Percentiles rank a stretch among this genome's conserved stretches.
phyloP scores from a whole-genome alignment of 2,329 filamentous ascomycete species.

The Cercospora janseana region DNA sequence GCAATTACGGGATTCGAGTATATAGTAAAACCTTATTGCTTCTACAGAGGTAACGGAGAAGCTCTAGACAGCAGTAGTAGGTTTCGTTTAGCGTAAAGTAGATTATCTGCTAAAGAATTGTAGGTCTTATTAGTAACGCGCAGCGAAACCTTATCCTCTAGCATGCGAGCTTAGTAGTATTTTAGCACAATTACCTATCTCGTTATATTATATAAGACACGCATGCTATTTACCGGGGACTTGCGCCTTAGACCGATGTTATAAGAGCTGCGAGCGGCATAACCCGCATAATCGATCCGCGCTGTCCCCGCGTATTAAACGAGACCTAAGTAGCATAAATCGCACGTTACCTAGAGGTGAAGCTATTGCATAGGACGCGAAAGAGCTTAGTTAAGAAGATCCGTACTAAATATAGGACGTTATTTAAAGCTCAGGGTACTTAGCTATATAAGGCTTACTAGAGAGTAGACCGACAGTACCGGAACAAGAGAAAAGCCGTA shows the following conservation, averaged over 20 bases:
- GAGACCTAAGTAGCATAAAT: slow-evolving; percentile 5
- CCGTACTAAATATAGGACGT: background rate
- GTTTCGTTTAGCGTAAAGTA: background rate
- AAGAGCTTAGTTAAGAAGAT: slow-evolving; percentile 1
- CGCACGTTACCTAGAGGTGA: slow-evolving; percentile 3
- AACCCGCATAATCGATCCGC: slow-evolving; percentile 8
- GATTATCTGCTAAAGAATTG: background rate
- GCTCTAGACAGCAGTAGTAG: slow-evolving; percentile 23
- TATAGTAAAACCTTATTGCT: background rate
- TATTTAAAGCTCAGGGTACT: background rate
- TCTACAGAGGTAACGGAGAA: slow-evolving; percentile 14
- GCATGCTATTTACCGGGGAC: background rate
- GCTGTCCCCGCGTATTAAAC: slow-evolving; percentile 2
- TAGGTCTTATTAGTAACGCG: slow-evolving; percentile 3
- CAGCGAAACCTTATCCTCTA: slow-evolving; percentile 3
- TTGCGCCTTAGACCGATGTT: background rate
- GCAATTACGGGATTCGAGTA: background rate
- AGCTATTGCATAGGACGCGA: background rate
- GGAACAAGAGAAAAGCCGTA: background rate
- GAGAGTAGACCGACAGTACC: slow-evolving; percentile 7
- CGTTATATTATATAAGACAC: background rate
- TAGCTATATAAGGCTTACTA: slow-evolving; percentile 4
- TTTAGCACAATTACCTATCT: slow-evolving; percentile 1
- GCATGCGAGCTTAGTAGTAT: slow-evolving; percentile 4
- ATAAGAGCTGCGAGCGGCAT: slow-evolving; percentile 10